These are phyloP conservation scores for Taphrina wiesneri DNA, from an alignment of 1,139 yeast species.

Conservation along the genomic window DNA sequence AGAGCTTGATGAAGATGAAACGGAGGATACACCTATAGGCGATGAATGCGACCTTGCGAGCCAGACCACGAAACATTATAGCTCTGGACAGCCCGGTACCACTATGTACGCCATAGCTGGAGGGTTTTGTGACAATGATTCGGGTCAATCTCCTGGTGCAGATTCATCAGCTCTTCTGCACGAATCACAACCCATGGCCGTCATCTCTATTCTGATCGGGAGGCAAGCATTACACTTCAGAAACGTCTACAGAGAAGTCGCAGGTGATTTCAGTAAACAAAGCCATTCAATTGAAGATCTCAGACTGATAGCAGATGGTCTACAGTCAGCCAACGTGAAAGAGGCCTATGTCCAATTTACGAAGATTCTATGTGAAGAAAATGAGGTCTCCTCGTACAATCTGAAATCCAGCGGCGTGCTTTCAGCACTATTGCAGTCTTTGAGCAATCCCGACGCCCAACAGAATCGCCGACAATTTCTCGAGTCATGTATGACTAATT, in stretches of 20 bases:
- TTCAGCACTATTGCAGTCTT: conserved; percentile 51
- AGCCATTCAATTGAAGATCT: not conserved
- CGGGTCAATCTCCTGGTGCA: no score
- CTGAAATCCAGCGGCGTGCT: conserved; percentile 69
- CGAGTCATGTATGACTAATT: conserved; percentile 1
- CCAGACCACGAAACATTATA: not conserved
- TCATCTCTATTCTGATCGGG: not conserved
- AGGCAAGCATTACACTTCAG: not conserved
- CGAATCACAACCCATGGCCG: no score
- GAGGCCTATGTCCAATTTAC: not conserved
- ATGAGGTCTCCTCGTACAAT: conserved; percentile 69
- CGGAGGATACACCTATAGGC: not conserved
- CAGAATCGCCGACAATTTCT: conserved; percentile 38
- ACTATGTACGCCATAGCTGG: no score
- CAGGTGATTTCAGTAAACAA: not conserved
- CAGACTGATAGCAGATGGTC: not conserved
- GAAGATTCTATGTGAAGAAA: conserved; percentile 37
- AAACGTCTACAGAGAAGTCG: not conserved
- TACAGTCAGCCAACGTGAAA: not conserved
- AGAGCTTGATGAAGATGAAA: not conserved
- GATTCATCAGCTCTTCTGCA: no score
- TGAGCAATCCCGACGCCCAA: conserved; percentile 45
- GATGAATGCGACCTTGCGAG: not conserved
- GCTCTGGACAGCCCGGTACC: not conserved
- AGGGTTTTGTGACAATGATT: no score